Evolutionary conservation across 192 early-diverging fungal species (phyloP).

Genomic region (Thamnidium elegans): DNA sequence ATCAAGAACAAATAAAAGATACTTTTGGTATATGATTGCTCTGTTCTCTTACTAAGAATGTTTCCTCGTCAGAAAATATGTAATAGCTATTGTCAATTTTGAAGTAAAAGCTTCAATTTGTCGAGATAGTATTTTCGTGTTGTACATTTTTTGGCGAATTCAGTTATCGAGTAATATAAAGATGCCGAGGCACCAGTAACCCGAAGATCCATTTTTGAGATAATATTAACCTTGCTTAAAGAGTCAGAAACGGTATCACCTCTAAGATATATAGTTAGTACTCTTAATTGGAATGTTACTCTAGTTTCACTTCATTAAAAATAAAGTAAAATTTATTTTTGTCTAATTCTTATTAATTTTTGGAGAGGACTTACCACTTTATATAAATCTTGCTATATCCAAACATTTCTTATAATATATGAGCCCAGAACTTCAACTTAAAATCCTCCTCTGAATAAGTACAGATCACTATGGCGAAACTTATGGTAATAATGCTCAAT

Average conservation of each 20-base stretch:
- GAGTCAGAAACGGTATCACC: not conserved
- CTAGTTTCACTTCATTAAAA: too few species aligned
- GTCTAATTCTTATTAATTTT: not conserved
- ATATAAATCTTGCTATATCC: not conserved
- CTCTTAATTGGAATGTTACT: not conserved
- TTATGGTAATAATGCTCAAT: too few species aligned
- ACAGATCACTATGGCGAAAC: too few species aligned
- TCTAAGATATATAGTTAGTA: not conserved
- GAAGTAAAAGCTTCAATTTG: not conserved
- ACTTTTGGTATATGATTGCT: not conserved
- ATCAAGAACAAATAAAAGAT: not conserved
- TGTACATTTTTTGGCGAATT: too few species aligned
- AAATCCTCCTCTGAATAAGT: conserved; percentile 7
- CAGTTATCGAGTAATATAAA: too few species aligned
- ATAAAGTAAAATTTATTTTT: not conserved
- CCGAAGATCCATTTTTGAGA: not conserved
- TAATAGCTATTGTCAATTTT: not conserved
- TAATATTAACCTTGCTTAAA: not conserved
- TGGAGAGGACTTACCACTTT: conserved; percentile 2
- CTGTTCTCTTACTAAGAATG: not conserved
- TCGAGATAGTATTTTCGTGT: not conserved
- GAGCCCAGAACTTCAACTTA: not conserved
- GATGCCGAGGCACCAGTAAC: not conserved
- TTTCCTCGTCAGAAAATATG: not conserved
- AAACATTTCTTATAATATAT: not conserved